A percentile compares a stretch with the other conserved stretches of the same genome.
Evolutionary conservation across 306 rosid genomes (phyloP).

Genomic region (Sesbania bispinosa): DNA sequence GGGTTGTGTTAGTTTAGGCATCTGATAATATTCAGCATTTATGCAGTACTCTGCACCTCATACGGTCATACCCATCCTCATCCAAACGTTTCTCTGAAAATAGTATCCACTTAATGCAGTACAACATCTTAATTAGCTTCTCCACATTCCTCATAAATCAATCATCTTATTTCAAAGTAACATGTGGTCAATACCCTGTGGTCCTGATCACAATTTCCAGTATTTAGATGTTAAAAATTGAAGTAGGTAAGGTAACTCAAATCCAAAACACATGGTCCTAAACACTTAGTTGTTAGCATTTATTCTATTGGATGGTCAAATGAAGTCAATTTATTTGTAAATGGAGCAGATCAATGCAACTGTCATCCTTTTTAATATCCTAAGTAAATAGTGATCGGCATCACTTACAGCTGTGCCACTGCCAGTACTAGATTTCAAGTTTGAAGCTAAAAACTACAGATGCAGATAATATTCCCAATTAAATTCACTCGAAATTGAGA

Average conservation of each 20-base stretch:
- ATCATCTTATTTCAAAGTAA: background rate
- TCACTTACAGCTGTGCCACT: background rate
- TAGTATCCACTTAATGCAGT: background rate
- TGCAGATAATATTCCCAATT: background rate
- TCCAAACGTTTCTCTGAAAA: background rate
- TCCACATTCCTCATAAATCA: background rate
- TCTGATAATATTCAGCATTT: background rate
- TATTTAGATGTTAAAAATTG: background rate
- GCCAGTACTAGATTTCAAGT: background rate
- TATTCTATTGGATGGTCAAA: background rate
- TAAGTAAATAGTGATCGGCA: background rate
- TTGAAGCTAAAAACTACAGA: constrained; percentile 12
- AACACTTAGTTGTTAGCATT: background rate
- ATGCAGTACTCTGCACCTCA: background rate
- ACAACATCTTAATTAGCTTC: background rate
- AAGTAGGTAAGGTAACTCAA: background rate
- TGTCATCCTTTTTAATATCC: background rate
- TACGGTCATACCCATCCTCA: background rate
- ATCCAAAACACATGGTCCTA: background rate
- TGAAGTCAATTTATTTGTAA: background rate
- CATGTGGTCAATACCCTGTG: background rate
- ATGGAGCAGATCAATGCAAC: background rate
- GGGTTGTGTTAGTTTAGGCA: too few relatives aligned
- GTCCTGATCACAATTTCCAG: background rate
- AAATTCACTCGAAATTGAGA: background rate